These are phyloP conservation scores for Urtica urens DNA, from an alignment of 306 rosid species.

Conservation along the genomic window DNA sequence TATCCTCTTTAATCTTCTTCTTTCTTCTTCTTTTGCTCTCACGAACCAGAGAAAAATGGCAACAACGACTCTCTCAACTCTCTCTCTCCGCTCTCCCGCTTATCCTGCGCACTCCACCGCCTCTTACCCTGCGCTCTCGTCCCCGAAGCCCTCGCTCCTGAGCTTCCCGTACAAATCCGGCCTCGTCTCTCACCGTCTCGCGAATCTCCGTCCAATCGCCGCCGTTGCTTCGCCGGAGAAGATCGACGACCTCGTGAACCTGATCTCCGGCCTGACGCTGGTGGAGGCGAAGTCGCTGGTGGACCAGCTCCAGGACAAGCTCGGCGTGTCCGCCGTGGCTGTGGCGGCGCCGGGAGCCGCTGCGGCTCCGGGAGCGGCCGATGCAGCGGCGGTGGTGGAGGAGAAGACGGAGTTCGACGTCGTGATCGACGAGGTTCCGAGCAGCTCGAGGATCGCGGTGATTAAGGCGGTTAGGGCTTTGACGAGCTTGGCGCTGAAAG, in stretches of 20 bases:
- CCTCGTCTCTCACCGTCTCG: conserved; percentile 25
- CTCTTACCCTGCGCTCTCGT: conserved; percentile 23
- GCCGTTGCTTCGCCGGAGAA: conserved; percentile 53
- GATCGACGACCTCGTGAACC: conserved; percentile 52
- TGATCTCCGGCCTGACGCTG: conserved; percentile 61
- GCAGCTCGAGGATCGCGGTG: conserved; percentile 65
- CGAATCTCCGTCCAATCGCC: conserved; percentile 47
- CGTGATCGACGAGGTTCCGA: conserved; percentile 77
- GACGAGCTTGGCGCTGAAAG: conserved; percentile 85
- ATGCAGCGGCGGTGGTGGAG: conserved; percentile 29
- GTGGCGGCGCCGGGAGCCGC: conserved; percentile 58
- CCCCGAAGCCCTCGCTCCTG: conserved; percentile 23
- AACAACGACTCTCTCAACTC: conserved; percentile 42
- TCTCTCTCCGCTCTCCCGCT: conserved; percentile 33
- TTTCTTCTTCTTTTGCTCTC: not conserved
- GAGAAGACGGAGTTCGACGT: conserved; percentile 97
- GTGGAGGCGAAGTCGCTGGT: conserved; percentile 73
- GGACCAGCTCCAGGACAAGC: conserved; percentile 83
- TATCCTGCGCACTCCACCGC: conserved; percentile 20
- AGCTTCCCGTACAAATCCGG: conserved; percentile 24
- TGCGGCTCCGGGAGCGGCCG: conserved; percentile 28
- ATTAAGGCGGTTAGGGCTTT: conserved; percentile 71
- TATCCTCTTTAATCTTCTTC: conserved; percentile 19
- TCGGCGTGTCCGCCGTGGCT: conserved; percentile 82
- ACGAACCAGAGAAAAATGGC: conserved; percentile 28